These are phyloP conservation scores for Trichoderma reesei DNA, from an alignment of 495 filamentous ascomycete species.

Conservation along the genomic window DNA sequence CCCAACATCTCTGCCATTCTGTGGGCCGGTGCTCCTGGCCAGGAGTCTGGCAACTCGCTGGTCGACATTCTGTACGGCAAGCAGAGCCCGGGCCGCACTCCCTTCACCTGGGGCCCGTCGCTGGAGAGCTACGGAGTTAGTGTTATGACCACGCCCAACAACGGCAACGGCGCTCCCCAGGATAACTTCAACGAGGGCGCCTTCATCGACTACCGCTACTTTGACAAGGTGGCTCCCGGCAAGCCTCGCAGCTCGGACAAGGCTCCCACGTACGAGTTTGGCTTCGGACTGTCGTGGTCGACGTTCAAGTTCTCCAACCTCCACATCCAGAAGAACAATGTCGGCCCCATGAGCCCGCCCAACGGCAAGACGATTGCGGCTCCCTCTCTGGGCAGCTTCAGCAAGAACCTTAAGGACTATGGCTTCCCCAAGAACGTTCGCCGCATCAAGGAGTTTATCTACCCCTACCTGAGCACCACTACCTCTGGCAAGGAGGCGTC, in stretches of 20 bases:
- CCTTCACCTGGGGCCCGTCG: conserved; percentile 77
- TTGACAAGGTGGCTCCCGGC: conserved; percentile 50
- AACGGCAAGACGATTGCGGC: conserved; percentile 58
- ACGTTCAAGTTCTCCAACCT: conserved; percentile 74
- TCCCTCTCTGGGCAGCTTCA: conserved; percentile 57
- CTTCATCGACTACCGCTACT: conserved; percentile 89
- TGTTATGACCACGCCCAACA: conserved; percentile 66
- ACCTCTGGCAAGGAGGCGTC: conserved; percentile 50
- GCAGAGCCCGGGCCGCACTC: conserved; percentile 78
- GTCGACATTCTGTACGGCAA: conserved; percentile 84
- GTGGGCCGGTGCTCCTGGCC: conserved; percentile 87
- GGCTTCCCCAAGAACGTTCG: conserved; percentile 58
- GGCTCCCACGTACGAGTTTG: conserved; percentile 82
- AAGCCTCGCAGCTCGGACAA: not conserved
- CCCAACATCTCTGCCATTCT: conserved; percentile 92
- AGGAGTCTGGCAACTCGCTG: conserved; percentile 87
- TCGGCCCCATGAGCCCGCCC: conserved; percentile 51
- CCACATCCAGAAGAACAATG: conserved; percentile 43
- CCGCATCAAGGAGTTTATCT: conserved; percentile 56
- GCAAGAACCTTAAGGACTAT: conserved; percentile 56
- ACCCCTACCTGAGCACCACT: conserved; percentile 81
- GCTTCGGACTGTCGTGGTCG: conserved; percentile 83
- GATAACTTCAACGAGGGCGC: conserved; percentile 73
- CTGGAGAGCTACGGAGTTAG: conserved; percentile 66
- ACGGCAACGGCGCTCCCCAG: conserved; percentile 62